Conservation (phyloP, 2,329 filamentous ascomycete species). For the Fusarium torulosum region DNA sequence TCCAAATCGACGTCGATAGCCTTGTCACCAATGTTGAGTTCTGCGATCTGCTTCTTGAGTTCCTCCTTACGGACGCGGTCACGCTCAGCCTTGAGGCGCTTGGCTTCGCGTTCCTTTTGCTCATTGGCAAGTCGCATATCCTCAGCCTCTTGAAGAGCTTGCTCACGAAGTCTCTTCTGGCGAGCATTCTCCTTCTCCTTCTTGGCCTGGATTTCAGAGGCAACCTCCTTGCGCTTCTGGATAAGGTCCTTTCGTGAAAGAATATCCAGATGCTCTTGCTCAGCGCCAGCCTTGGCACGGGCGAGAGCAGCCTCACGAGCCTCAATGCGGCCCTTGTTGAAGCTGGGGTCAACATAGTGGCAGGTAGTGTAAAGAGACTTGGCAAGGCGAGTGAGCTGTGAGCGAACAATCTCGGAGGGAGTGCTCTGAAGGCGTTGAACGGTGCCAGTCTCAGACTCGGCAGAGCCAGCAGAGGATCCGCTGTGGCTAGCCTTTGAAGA, state of each 20-base stretch:
- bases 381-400: conserved; percentile 90
- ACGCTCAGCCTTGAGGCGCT: conserved; percentile 86
- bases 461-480: conserved; percentile 85
- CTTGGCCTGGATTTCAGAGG: conserved; percentile 87
- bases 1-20: conserved; percentile 79
- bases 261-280: conserved; percentile 88
- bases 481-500: conserved; percentile 92
- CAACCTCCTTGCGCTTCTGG: conserved; percentile 96
- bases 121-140: conserved; percentile 90
- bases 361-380: conserved; percentile 93
- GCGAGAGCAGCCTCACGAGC: conserved; percentile 84
- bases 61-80: conserved; percentile 93
- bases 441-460: conserved; percentile 84
- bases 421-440: conserved; percentile 98
- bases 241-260: conserved; percentile 90
- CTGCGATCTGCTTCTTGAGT: conserved; percentile 90
- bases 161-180: conserved; percentile 86
- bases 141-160: conserved; percentile 91
- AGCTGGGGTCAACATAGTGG: conserved; percentile 93
- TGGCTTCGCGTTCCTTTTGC: conserved; percentile 89
- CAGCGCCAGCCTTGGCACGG: conserved; percentile 87
- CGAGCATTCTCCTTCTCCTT: conserved; percentile 94
- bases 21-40: conserved; percentile 91
- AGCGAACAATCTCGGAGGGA: conserved; percentile 95
- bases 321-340: conserved; percentile 83